Evolutionary conservation across 352 stramenopile genomes (phyloP), one percentile per base, ranked within the genome.

Genomic region (Hyaloperonospora arabidopsidis): DNA sequence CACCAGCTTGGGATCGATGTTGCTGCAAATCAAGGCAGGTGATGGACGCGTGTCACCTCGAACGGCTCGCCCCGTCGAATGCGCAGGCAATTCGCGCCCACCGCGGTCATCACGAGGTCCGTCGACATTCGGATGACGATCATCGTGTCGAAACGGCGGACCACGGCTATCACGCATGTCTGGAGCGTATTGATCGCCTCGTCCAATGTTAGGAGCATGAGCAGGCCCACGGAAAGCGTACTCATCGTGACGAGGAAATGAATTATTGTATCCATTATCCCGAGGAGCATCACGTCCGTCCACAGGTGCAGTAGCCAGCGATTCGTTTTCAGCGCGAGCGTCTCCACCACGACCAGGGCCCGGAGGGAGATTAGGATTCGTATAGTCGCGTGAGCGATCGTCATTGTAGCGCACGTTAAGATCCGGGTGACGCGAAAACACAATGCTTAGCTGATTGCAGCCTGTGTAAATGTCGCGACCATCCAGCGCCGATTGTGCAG

Each of bases 401-500:
- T 79, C 80, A 64, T 92, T 92, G 59, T 76, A 92, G 29, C 79
- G 79, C 43, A 92, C 82, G 10, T 59, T 70, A 28, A 92, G 68
- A 50, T 88, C 76, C 0, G 70, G 53, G 45, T 89, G 79, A 21
- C 73, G 76, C 12, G 79, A 89, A 56, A 89, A 89, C 14, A 84
- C 74, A 41, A 92, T 87, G 52, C 72, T 81, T 34, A 92, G 74
- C 61, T 74, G 76, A 58, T 92, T 92, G 65, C 82, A 92, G 41
- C 82, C 82, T 21, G 82, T 89, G 76, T 92, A 92, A 44, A 92
- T 92, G 45, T 92, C 82, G 15, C 82, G 79, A 10, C 82, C 82
- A 53, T 92, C 74, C 2, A 92, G 74, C 10, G 82, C 76, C 0
- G 70, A 59, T 59, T 87, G 79, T 4, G 82, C 82, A 0, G 82